A percentile compares a stretch with the other conserved stretches of the same genome.
These are phyloP conservation scores for Candida freyschussii DNA, from an alignment of 1,139 yeast genomes.

Conservation along the genomic window DNA sequence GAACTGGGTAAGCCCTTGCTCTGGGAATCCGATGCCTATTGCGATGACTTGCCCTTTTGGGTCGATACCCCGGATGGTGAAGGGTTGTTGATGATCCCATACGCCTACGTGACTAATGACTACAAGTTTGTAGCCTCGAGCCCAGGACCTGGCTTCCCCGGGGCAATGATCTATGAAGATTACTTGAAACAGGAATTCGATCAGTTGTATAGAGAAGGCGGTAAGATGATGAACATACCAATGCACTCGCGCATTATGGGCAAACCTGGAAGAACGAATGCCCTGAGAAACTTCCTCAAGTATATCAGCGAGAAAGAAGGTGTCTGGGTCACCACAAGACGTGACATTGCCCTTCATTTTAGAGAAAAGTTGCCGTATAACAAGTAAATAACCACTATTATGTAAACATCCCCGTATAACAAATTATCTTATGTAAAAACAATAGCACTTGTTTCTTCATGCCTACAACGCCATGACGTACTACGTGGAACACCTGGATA, in stretches of 20 bases:
- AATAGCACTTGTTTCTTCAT: too few species aligned
- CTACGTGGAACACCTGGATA: conserved; percentile 17
- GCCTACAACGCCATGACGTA: conserved; percentile 2
- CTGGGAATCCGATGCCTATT: conserved; percentile 33
- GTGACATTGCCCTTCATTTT: conserved; percentile 33
- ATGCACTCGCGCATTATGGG: conserved; percentile 36
- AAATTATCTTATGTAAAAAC: too few species aligned
- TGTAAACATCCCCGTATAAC: too few species aligned
- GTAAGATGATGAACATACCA: conserved; percentile 36
- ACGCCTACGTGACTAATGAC: conserved; percentile 32
- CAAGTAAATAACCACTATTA: too few species aligned
- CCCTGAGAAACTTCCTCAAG: conserved; percentile 33
- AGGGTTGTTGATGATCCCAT: conserved; percentile 35
- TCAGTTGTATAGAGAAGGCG: conserved; percentile 34
- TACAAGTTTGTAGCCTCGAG: conserved; percentile 29
- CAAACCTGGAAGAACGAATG: conserved; percentile 34
- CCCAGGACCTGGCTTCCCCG: conserved; percentile 26
- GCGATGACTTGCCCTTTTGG: conserved; percentile 36
- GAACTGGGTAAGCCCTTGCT: conserved; percentile 30
- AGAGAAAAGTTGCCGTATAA: conserved; percentile 25
- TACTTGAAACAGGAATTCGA: conserved; percentile 34
- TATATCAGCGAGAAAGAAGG: conserved; percentile 30
- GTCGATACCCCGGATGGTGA: conserved; percentile 29
- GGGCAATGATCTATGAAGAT: conserved; percentile 16
- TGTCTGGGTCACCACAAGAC: conserved; percentile 36